Evolutionary conservation across 306 rosid species (phyloP), one percentile per base, ranked within the genome.

Genomic region (Vigna hirtella): DNA sequence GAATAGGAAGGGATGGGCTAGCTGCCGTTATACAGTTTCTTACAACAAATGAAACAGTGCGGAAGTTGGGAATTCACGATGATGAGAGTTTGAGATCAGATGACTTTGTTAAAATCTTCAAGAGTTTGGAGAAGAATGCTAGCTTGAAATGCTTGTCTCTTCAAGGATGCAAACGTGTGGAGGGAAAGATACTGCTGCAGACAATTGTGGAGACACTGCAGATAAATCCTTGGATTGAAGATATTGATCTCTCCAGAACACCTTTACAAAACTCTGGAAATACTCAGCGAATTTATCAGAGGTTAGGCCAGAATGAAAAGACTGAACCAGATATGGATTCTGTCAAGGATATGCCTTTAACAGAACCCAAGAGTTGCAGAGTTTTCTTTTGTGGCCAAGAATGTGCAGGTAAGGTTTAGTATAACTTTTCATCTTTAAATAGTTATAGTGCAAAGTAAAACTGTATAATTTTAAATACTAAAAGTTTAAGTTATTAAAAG

Each of bases 311-410:
- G 87, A 93, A 90, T 74, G 97, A 86, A 85, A 93, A 80, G 81
- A 81, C 85, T 48, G 98, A 93, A 85, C 93, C 98, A 2, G 97
- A 90, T 71, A 88, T 80, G 74, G 99, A 91, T 77, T 85, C 87
- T 79, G 90, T 96, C 11, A 89, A 86, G 83, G 97, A 91, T 79
- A 93, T 90, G 98, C 92, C 99, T 24, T 79, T 96, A 4, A 91
- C 96, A 30, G 87, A 87, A 72, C 99, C 97, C 9, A 90, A 88
- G 85, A 96, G 93, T 81, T 90, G 99, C 73, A 84, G 97, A 57
- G 96, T 93, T 57, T 96, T 93, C 88, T 86, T 96, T 84, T 96
- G 97, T 74, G 98, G 98, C 15, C 98, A 91, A 88, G 97, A 96
- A 79, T 83, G 76, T 86, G 96, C 97, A 78, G 98, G 98, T 87